These are phyloP conservation scores for Fusarium nelsonii DNA, from an alignment of 2,329 filamentous ascomycete genomes.

Conservation along the genomic window DNA sequence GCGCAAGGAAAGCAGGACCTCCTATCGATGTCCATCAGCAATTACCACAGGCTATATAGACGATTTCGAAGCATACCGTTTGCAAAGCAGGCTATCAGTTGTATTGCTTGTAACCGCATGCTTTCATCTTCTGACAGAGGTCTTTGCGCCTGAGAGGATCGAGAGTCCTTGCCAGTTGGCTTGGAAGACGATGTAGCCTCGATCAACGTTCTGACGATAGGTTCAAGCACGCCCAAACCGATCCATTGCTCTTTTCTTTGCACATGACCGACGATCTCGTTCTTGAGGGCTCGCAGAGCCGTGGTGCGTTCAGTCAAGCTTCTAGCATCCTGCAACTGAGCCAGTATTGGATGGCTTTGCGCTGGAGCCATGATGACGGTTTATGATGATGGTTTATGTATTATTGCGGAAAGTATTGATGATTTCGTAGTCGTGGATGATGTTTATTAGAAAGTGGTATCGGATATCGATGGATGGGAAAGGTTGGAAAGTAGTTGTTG, in stretches of 20 bases:
- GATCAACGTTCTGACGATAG: slow-evolving; percentile 63
- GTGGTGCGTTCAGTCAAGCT: slow-evolving; percentile 65
- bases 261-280: slow-evolving; percentile 88
- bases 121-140: slow-evolving; percentile 72
- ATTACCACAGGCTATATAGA: slow-evolving; percentile 2
- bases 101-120: slow-evolving; percentile 80
- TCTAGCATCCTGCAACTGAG: slow-evolving; percentile 68
- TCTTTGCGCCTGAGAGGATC: slow-evolving; percentile 51
- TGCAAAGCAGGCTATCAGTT: slow-evolving; percentile 87
- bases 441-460: background rate
- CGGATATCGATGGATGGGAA: slow-evolving; percentile 18
- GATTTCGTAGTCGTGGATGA: background rate
- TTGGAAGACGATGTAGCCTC: slow-evolving; percentile 51
- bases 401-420: slow-evolving; percentile 1
- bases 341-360: slow-evolving; percentile 65
- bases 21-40: slow-evolving; percentile 62
- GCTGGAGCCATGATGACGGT: slow-evolving; percentile 64
- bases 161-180: slow-evolving; percentile 56
- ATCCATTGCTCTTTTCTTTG: slow-evolving; percentile 88
- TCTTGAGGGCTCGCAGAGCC: slow-evolving; percentile 81
- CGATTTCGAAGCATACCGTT: slow-evolving; percentile 70
- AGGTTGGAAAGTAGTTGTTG: slow-evolving; percentile 19
- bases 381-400: slow-evolving; percentile 23
- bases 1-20: slow-evolving; percentile 81
- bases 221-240: slow-evolving; percentile 74